phyloP scores from a whole-genome alignment of 805 yeast genomes.

The Limtongia smithiae region DNA sequence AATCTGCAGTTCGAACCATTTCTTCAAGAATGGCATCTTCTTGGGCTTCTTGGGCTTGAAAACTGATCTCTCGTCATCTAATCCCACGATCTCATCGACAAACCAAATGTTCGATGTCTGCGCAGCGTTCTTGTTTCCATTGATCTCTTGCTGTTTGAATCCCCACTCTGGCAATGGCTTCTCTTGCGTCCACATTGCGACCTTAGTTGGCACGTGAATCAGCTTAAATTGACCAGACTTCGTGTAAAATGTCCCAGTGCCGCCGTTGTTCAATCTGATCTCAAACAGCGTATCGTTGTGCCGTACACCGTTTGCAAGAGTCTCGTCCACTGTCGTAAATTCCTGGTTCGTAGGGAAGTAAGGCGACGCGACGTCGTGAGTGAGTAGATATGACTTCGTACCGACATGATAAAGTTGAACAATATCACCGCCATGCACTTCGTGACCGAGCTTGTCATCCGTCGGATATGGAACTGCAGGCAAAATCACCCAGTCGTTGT shows the following conservation, averaged over 20 bases:
- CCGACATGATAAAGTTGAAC: slow-evolving; percentile 77
- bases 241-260: slow-evolving; percentile 57
- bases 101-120: slow-evolving; percentile 72
- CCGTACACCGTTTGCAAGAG: slow-evolving; percentile 51
- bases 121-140: slow-evolving; percentile 80
- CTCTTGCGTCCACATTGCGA: slow-evolving; percentile 90
- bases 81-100: slow-evolving; percentile 63
- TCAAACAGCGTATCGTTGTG: slow-evolving; percentile 77
- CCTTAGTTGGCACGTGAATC: slow-evolving; percentile 80
- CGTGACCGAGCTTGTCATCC: slow-evolving; percentile 41
- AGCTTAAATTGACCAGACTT: slow-evolving; percentile 66
- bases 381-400: slow-evolving; percentile 72
- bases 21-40: slow-evolving; percentile 67
- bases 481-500: slow-evolving; percentile 82
- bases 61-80: slow-evolving; percentile 57
- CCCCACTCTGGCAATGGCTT: slow-evolving; percentile 93
- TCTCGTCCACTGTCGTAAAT: slow-evolving; percentile 68
- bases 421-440: slow-evolving; percentile 65
- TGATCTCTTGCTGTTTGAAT: slow-evolving; percentile 83
- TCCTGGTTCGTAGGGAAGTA: slow-evolving; percentile 89
- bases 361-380: slow-evolving; percentile 98
- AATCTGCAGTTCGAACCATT: slow-evolving; percentile 85
- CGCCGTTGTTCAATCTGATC: slow-evolving; percentile 57
- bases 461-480: slow-evolving; percentile 53
- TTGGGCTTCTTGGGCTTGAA: slow-evolving; percentile 63